phyloP scores from a whole-genome alignment of 179 eudicot species.

The Vitellaria paradoxa region DNA sequence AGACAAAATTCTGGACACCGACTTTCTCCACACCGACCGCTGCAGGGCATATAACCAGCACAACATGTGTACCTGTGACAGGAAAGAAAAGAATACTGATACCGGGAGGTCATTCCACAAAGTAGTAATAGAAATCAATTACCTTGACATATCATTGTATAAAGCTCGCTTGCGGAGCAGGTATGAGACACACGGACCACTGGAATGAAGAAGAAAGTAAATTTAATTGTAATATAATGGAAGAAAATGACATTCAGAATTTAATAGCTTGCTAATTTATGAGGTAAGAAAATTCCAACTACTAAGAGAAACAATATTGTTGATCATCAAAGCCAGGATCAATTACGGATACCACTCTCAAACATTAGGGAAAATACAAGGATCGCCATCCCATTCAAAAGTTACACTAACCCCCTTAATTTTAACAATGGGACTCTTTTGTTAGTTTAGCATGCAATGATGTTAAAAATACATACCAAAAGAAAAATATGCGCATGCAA shows the following conservation, averaged over 20 bases:
- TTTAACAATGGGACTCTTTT: too few relatives aligned
- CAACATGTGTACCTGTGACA: slow-evolving; percentile 79
- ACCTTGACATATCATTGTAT: slow-evolving; percentile 96
- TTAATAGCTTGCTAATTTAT: not conserved
- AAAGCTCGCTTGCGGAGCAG: slow-evolving; percentile 95
- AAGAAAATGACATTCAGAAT: not conserved
- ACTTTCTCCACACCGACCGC: slow-evolving; percentile 97
- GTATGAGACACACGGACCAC: slow-evolving; percentile 93
- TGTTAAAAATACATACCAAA: too few relatives aligned
- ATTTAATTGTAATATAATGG: not conserved
- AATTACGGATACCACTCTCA: too few relatives aligned
- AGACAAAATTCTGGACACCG: slow-evolving; percentile 92
- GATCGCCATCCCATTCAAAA: too few relatives aligned
- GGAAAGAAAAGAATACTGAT: slow-evolving; percentile 9
- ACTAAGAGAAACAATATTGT: not conserved
- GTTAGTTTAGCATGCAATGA: too few relatives aligned
- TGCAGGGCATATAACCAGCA: slow-evolving; percentile 98
- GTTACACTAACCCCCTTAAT: too few relatives aligned
- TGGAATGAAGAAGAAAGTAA: slow-evolving; percentile 24
- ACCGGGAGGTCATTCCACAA: not conserved
- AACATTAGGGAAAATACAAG: too few relatives aligned
- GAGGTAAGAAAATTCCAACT: not conserved
- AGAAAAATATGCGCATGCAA: too few relatives aligned
- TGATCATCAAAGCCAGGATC: not conserved
- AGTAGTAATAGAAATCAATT: slow-evolving; percentile 17